phyloP scores from a whole-genome alignment of 75 land plant genomes.

The Adiantum capillusveneris region DNA sequence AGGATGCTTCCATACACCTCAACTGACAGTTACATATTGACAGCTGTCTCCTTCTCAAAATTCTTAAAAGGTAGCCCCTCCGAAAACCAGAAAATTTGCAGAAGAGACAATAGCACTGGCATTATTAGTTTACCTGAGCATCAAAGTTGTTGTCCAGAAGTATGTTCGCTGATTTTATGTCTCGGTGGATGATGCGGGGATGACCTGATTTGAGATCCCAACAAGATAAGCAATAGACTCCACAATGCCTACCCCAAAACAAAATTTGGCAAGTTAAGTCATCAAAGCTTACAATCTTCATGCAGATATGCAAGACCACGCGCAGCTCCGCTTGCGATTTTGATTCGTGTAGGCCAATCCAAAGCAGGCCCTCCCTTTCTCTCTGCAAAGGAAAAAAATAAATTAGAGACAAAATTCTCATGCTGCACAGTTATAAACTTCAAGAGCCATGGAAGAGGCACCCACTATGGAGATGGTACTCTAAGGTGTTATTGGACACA shows the following conservation, averaged over 20 bases:
- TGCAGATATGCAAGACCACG: constrained; percentile 19
- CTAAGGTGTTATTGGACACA: constrained; percentile 69
- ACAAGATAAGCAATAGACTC: background rate
- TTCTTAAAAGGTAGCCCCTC: background rate
- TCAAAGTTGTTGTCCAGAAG: constrained; percentile 50
- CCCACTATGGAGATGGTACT: constrained; percentile 75
- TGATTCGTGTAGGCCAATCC: constrained; percentile 15
- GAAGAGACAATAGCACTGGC: background rate
- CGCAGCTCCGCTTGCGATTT: constrained; percentile 13
- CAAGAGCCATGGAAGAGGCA: background rate
- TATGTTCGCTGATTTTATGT: constrained; percentile 59
- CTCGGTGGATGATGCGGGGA: constrained; percentile 69
- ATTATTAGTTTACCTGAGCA: constrained; percentile 31
- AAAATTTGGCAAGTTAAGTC: too few species aligned
- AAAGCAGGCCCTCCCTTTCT: constrained; percentile 9
- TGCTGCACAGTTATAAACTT: background rate
- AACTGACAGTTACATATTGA: too few species aligned
- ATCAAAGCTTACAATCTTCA: constrained; percentile 14
- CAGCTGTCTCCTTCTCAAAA: too few species aligned
- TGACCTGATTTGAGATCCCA: constrained; percentile 30
- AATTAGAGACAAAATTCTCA: background rate
- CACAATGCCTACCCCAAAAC: background rate
- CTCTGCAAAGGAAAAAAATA: constrained; percentile 6
- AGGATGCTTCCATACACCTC: too few species aligned
- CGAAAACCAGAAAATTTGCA: background rate